A percentile compares a stretch with the other conserved stretches of the same genome.
Conservation (phyloP, 2,329 filamentous ascomycete genomes). For the Sclerotinia spermophila region DNA sequence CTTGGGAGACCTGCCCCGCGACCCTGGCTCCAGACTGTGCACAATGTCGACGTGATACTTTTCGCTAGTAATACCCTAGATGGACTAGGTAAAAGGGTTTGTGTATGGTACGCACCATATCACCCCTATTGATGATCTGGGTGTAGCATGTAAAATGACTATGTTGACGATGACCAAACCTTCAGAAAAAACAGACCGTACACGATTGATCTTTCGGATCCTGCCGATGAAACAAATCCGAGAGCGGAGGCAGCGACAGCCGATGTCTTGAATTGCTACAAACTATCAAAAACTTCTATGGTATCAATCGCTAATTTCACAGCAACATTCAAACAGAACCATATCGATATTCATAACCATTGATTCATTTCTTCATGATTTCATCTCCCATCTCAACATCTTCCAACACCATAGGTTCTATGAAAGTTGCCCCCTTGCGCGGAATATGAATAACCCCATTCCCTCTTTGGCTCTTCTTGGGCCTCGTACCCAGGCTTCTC, state of each 20-base stretch:
- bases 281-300: not conserved
- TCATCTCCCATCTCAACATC: slow-evolving; percentile 13
- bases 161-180: not conserved
- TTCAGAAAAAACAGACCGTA: not conserved
- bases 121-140: not conserved
- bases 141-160: too few species aligned
- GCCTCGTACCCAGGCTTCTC: slow-evolving; percentile 30
- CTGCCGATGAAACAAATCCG: not conserved
- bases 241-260: not conserved
- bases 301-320: not conserved
- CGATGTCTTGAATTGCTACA: not conserved
- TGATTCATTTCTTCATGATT: slow-evolving; percentile 10
- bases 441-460: slow-evolving; percentile 22
- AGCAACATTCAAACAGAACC: not conserved
- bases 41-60: not conserved
- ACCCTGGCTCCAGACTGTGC: not conserved
- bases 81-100: not conserved
- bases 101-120: not conserved
- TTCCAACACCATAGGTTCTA: slow-evolving; percentile 18
- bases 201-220: not conserved
- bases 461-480: slow-evolving; percentile 28
- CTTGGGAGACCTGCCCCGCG: not conserved
- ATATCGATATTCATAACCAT: not conserved
- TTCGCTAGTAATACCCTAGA: not conserved
- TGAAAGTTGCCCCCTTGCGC: slow-evolving; percentile 14